Conservation (phyloP, 768 basidiomycete genomes). For the Phanerochaete sordida region DNA sequence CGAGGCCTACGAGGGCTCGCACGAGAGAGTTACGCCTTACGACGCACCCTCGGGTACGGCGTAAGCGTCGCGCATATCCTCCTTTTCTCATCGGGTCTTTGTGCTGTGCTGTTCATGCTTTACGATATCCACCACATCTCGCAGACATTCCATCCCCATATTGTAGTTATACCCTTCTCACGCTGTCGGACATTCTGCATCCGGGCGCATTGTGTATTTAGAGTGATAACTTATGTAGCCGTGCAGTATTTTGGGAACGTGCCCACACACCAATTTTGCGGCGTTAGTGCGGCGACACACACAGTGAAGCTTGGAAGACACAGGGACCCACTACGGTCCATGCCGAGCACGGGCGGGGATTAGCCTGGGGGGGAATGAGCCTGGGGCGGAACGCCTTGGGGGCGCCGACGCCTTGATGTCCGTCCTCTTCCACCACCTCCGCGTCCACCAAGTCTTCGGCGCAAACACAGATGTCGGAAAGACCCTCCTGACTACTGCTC, state of each 20-base stretch:
- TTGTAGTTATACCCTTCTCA: not conserved
- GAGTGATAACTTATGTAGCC: not conserved
- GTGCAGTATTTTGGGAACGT: not conserved
- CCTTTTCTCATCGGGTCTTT: no score
- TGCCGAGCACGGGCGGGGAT: not conserved
- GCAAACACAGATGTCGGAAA: conserved; percentile 97
- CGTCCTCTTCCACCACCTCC: conserved; percentile 79
- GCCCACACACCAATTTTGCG: not conserved
- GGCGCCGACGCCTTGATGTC: conserved; percentile 47
- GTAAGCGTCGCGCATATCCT: not conserved
- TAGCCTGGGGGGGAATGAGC: not conserved
- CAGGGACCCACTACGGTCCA: not conserved
- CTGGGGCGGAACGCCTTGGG: not conserved
- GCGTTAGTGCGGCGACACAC: not conserved
- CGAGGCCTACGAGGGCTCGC: not conserved
- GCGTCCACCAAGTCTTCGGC: conserved; percentile 89
- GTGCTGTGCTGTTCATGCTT: not conserved
- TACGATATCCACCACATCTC: not conserved
- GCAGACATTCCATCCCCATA: not conserved
- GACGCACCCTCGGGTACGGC: conserved; percentile 6
- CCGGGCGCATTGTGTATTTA: not conserved
- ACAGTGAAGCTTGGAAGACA: not conserved
- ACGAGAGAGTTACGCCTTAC: conserved; percentile 8
- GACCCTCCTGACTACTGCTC: conserved; percentile 83
- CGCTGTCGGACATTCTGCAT: not conserved